These are phyloP conservation scores for Tricholoma hemisulphureum DNA, from an alignment of 768 basidiomycete species.

Conservation along the genomic window DNA sequence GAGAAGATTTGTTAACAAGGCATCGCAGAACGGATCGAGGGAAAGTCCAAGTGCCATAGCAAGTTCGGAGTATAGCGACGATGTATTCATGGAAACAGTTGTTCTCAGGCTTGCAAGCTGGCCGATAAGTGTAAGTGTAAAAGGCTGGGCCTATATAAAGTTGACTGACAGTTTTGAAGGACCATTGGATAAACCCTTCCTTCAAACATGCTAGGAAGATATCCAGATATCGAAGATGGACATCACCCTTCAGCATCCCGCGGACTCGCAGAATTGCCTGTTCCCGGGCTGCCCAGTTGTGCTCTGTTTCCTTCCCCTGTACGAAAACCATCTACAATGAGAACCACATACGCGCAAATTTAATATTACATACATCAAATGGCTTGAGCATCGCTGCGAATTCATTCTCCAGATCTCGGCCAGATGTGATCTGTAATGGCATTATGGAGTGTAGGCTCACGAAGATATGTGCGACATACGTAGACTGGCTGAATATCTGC, in stretches of 20 bases:
- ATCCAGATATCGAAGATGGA: slow-evolving; percentile 70
- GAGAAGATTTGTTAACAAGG: slow-evolving; percentile 70
- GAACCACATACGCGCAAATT: not conserved
- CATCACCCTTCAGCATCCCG: slow-evolving; percentile 88
- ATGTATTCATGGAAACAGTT: slow-evolving; percentile 80
- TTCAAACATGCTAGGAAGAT: slow-evolving; percentile 74
- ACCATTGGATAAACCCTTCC: slow-evolving; percentile 75
- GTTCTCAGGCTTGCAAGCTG: slow-evolving; percentile 89
- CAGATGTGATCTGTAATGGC: slow-evolving; percentile 68
- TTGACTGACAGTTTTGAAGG: slow-evolving; percentile 74
- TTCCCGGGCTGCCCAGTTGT: slow-evolving; percentile 90
- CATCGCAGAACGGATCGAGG: slow-evolving; percentile 81
- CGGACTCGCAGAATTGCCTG: slow-evolving; percentile 72
- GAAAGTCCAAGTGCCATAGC: slow-evolving; percentile 58
- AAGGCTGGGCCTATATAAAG: slow-evolving; percentile 1
- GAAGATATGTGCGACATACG: slow-evolving; percentile 42
- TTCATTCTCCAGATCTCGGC: slow-evolving; percentile 81
- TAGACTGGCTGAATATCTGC: slow-evolving; percentile 63
- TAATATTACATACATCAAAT: slow-evolving; percentile 64
- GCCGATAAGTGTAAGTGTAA: slow-evolving; percentile 3
- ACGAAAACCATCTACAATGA: not conserved
- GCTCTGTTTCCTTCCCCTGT: slow-evolving; percentile 95
- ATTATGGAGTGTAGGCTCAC: not conserved
- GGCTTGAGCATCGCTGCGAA: slow-evolving; percentile 74
- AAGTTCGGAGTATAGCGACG: slow-evolving; percentile 74